Evolutionary conservation across 2,329 filamentous ascomycete genomes (phyloP).

Genomic region (Fusarium buxicola): DNA sequence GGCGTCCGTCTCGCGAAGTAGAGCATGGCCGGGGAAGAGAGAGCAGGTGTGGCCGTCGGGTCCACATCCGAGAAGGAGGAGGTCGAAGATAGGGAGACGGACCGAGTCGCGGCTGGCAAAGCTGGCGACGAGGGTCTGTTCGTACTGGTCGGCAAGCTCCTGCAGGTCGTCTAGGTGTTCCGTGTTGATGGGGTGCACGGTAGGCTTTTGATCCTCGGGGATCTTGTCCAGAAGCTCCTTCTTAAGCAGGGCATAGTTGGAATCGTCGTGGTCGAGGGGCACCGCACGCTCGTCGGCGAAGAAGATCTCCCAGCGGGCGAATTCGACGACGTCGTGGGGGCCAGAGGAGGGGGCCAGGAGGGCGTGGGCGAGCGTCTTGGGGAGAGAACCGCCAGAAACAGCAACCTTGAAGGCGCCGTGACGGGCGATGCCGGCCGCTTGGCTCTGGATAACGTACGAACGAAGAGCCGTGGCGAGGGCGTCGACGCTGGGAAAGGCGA

Average conservation of each 20-base stretch:
- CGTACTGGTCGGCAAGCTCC: slow-evolving; percentile 93
- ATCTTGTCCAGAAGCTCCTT: slow-evolving; percentile 90
- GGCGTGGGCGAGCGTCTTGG: slow-evolving; percentile 86
- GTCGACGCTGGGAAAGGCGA: slow-evolving; percentile 78
- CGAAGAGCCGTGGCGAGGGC: slow-evolving; percentile 82
- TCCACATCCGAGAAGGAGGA: slow-evolving; percentile 91
- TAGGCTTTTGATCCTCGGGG: slow-evolving; percentile 73
- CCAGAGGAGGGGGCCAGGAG: slow-evolving; percentile 70
- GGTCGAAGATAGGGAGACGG: slow-evolving; percentile 93
- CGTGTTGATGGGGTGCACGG: slow-evolving; percentile 81
- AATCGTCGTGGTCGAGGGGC: slow-evolving; percentile 89
- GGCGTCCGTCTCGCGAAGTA: slow-evolving; percentile 86
- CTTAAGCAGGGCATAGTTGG: slow-evolving; percentile 92
- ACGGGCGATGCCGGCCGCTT: slow-evolving; percentile 81
- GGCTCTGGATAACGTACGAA: slow-evolving; percentile 82
- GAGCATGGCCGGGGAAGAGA: slow-evolving; percentile 88
- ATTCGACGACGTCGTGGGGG: slow-evolving; percentile 74
- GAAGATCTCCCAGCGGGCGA: slow-evolving; percentile 96
- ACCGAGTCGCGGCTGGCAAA: slow-evolving; percentile 96
- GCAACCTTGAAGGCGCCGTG: slow-evolving; percentile 91
- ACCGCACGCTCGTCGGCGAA: slow-evolving; percentile 98
- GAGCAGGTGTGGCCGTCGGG: slow-evolving; percentile 98
- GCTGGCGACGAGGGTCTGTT: slow-evolving; percentile 83
- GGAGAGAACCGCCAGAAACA: slow-evolving; percentile 93
- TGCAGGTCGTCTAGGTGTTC: slow-evolving; percentile 78